A percentile compares a stretch with the other conserved stretches of the same genome.
These are phyloP conservation scores for Periconia sp. DNA, from an alignment of 2,329 filamentous ascomycete species.

Conservation along the genomic window DNA sequence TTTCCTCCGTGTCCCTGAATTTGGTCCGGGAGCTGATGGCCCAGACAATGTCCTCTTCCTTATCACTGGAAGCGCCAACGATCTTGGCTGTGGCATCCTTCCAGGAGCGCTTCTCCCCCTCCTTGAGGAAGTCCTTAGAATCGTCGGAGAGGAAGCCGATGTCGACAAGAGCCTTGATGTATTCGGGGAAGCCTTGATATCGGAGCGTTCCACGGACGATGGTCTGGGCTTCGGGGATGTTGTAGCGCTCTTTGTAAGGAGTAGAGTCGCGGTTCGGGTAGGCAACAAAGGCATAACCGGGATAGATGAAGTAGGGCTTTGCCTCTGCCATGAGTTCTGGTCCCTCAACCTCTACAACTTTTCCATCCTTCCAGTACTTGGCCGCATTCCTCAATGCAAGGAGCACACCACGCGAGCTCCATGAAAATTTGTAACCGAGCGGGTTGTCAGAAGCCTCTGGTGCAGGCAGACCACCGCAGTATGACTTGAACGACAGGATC, in stretches of 20 bases:
- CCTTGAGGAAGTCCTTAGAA: constrained; percentile 67
- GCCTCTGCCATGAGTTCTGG: constrained; percentile 83
- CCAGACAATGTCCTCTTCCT: constrained; percentile 72
- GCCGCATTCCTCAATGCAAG: constrained; percentile 87
- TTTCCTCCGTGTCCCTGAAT: constrained; percentile 72
- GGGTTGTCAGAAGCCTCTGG: constrained; percentile 84
- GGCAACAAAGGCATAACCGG: constrained; percentile 85
- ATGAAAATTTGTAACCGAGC: constrained; percentile 89
- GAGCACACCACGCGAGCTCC: constrained; percentile 79
- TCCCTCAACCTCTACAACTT: constrained; percentile 63
- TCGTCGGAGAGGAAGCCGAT: constrained; percentile 85
- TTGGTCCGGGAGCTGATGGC: constrained; percentile 77
- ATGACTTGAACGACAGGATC: constrained; percentile 80
- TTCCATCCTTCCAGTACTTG: constrained; percentile 80
- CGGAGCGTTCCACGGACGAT: constrained; percentile 84
- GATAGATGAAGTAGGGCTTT: constrained; percentile 90
- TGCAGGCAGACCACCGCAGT: constrained; percentile 64
- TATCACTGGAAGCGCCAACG: constrained; percentile 69
- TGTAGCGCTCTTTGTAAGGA: constrained; percentile 84
- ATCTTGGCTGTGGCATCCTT: constrained; percentile 83
- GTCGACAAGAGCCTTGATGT: constrained; percentile 86
- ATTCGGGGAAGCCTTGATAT: constrained; percentile 89
- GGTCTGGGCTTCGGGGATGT: constrained; percentile 89
- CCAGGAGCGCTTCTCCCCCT: constrained; percentile 70
- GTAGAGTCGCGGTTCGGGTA: constrained; percentile 95